Percentiles rank a stretch among this genome's conserved stretches.
Conservation (phyloP, 768 basidiomycete genomes). For the Coprinopsis marcescibilis region DNA sequence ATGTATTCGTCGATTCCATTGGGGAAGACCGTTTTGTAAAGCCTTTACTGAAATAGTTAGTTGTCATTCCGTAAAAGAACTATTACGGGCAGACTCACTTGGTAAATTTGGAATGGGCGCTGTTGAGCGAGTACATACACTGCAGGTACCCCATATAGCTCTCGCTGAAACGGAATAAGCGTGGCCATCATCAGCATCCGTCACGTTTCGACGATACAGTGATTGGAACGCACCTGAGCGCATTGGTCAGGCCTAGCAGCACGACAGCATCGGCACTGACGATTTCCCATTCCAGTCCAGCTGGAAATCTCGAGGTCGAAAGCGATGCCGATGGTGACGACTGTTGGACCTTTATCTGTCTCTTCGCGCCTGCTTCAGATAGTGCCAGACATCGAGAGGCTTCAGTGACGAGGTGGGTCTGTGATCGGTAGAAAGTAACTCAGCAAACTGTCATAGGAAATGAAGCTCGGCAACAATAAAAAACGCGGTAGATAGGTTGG, state of each 20-base stretch:
- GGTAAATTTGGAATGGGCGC: conserved; percentile 70
- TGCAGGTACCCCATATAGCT: conserved; percentile 76
- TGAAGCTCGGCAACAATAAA: not conserved
- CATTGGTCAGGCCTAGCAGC: conserved; percentile 64
- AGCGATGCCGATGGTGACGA: too few relatives aligned
- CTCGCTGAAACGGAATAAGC: conserved; percentile 40
- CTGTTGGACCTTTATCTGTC: conserved; percentile 35
- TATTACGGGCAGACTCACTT: conserved; percentile 37
- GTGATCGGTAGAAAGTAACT: too few relatives aligned
- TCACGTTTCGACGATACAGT: not conserved
- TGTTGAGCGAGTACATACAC: conserved; percentile 64
- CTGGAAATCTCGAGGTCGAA: too few relatives aligned
- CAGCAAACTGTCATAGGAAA: too few relatives aligned
- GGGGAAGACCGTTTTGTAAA: conserved; percentile 66
- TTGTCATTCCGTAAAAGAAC: too few relatives aligned
- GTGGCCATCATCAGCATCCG: not conserved
- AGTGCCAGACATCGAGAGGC: conserved; percentile 49
- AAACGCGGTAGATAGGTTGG: not conserved
- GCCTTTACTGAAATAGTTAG: too few relatives aligned
- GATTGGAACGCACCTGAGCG: conserved; percentile 46
- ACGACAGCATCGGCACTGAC: conserved; percentile 69
- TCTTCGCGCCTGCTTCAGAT: conserved; percentile 59
- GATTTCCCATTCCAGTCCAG: conserved; percentile 74
- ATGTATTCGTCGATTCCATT: conserved; percentile 45
- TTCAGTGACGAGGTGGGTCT: conserved; percentile 60